These are phyloP conservation scores for Solanum habrochaites DNA, from an alignment of 257 asterid genomes.

Conservation along the genomic window DNA sequence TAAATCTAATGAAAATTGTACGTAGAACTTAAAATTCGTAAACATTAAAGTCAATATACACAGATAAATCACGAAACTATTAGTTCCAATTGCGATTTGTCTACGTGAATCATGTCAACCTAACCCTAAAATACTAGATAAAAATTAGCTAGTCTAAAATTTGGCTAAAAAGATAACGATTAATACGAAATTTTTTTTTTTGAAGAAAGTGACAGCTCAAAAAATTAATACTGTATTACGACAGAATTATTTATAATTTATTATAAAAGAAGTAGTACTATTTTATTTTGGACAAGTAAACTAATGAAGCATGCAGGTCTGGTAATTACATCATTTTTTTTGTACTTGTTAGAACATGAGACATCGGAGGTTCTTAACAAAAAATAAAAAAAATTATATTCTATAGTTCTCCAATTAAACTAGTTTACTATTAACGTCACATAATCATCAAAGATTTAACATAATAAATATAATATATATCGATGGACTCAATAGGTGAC, in stretches of 20 bases:
- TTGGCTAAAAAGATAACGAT: neutral
- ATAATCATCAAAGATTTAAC: neutral
- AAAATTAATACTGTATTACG: neutral
- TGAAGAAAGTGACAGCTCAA: neutral
- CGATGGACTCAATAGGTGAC: neutral
- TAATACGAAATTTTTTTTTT: no score
- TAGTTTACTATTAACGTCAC: neutral
- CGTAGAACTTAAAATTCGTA: neutral
- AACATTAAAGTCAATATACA: neutral
- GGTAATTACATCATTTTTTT: neutral
- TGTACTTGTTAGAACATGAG: neutral
- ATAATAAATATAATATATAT: neutral
- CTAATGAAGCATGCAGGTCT: neutral
- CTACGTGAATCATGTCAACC: neutral
- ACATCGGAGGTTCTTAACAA: neutral
- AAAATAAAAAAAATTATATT: neutral
- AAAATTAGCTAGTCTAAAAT: neutral
- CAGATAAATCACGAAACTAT: neutral
- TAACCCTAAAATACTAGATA: neutral
- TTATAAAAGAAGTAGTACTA: neutral
- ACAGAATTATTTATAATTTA: neutral
- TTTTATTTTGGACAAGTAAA: neutral
- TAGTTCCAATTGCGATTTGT: neutral
- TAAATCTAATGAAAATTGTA: rapidly evolving
- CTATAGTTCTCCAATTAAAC: neutral